Conservation (phyloP, 2,329 filamentous ascomycete genomes). For the Fusarium buharicum region DNA sequence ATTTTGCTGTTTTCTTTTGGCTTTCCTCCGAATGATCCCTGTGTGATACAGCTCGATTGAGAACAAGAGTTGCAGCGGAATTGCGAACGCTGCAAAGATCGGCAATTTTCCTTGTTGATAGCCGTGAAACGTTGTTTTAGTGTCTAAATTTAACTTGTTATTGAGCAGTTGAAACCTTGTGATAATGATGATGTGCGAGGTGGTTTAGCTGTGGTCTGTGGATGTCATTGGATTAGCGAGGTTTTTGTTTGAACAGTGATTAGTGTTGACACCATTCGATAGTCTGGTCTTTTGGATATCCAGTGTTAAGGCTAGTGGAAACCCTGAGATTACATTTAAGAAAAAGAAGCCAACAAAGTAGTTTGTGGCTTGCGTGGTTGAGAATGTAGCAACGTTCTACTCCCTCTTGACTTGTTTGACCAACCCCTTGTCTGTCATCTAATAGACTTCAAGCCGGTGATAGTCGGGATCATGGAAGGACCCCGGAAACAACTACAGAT, state of each 20-base stretch:
- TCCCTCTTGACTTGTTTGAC: neutral
- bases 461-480: conserved; percentile 8
- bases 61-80: conserved; percentile 5
- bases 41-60: conserved; percentile 1
- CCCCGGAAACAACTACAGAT: conserved; percentile 7
- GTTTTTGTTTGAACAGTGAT: neutral
- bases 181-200: conserved; percentile 4
- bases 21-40: conserved; percentile 7
- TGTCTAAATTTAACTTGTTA: neutral
- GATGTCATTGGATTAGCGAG: neutral
- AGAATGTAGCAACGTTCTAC: neutral
- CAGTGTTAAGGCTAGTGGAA: too few relatives aligned
- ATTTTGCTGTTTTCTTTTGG: conserved; percentile 1
- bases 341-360: too few relatives aligned
- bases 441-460: conserved; percentile 14
- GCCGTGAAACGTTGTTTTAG: conserved; percentile 5
- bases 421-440: conserved; percentile 1
- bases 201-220: neutral
- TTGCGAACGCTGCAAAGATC: conserved; percentile 15
- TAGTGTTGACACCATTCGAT: neutral
- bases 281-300: neutral
- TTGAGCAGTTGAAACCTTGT: neutral
- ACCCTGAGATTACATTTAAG: too few relatives aligned
- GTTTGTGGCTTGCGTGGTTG: too few relatives aligned
- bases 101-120: conserved; percentile 9